A percentile compares a stretch with the other conserved stretches of the same genome.
Evolutionary conservation across 2,329 filamentous ascomycete genomes (phyloP).

Genomic region (Scytalidium sp.): DNA sequence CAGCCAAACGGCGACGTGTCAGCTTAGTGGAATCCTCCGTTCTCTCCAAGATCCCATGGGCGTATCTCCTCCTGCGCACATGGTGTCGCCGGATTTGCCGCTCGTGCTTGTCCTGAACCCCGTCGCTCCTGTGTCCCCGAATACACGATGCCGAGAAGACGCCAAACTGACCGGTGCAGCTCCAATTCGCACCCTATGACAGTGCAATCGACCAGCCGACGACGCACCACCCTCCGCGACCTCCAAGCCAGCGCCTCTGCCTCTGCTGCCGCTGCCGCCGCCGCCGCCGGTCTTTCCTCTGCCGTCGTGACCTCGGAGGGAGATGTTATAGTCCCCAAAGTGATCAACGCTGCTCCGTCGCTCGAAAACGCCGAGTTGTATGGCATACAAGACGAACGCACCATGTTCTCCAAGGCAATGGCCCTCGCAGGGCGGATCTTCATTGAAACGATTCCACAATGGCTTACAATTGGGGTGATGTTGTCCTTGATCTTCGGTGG

Average conservation of each 20-base stretch:
- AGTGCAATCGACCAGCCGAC: slow-evolving; percentile 37
- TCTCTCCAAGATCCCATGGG: neutral
- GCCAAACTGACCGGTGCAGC: slow-evolving; percentile 30
- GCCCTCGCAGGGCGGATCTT: slow-evolving; percentile 50
- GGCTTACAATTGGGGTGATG: slow-evolving; percentile 65
- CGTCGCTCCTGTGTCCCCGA: no score
- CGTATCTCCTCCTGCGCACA: neutral
- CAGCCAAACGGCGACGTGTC: neutral
- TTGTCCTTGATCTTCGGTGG: slow-evolving; percentile 89
- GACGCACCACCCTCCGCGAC: slow-evolving; percentile 44
- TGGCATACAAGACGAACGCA: slow-evolving; percentile 50
- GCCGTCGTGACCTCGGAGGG: slow-evolving; percentile 37
- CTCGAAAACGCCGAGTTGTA: slow-evolving; percentile 54
- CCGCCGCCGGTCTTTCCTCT: slow-evolving; percentile 31
- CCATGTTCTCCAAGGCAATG: slow-evolving; percentile 47
- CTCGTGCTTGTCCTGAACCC: neutral
- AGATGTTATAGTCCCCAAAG: slow-evolving; percentile 39
- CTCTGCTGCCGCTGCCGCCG: slow-evolving; percentile 23
- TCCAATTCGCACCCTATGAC: slow-evolving; percentile 36
- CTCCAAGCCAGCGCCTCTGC: slow-evolving; percentile 36
- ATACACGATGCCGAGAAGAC: slow-evolving; percentile 29
- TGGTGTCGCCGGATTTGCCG: neutral
- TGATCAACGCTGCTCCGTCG: slow-evolving; percentile 52
- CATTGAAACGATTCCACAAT: slow-evolving; percentile 58
- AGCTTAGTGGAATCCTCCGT: neutral